Percentiles rank a stretch among this genome's conserved stretches.
These are phyloP conservation scores for Dioscorea dumetorum DNA, from an alignment of 106 monocot genomes.

Conservation along the genomic window DNA sequence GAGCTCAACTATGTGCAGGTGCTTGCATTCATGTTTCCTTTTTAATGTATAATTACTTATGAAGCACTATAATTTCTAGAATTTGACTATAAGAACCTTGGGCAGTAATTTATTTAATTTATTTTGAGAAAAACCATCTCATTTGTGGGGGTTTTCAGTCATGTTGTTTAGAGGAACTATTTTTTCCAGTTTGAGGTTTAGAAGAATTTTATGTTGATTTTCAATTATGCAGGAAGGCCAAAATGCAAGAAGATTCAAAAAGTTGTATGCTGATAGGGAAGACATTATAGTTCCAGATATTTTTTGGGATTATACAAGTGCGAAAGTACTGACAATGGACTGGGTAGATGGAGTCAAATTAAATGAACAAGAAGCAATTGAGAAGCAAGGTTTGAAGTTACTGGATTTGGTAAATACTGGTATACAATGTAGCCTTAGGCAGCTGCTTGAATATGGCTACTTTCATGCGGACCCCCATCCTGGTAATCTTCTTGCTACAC, in stretches of 20 bases:
- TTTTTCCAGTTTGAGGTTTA: background rate
- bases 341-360: slow-evolving; percentile 96
- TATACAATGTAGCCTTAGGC: slow-evolving; percentile 96
- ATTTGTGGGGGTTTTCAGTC: background rate
- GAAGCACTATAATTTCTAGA: no score
- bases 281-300: slow-evolving; percentile 95
- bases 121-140: no score
- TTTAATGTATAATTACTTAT: background rate
- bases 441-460: slow-evolving; percentile 94
- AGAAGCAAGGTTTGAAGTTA: slow-evolving; percentile 82
- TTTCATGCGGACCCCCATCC: slow-evolving; percentile 99
- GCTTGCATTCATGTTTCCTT: slow-evolving; percentile 1
- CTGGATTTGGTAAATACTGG: slow-evolving; percentile 91
- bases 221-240: slow-evolving; percentile 75
- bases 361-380: slow-evolving; percentile 91
- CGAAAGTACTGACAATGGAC: slow-evolving; percentile 98
- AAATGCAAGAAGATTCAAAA: slow-evolving; percentile 95
- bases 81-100: no score
- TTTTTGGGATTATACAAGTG: slow-evolving; percentile 97
- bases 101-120: no score
- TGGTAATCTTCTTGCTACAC: slow-evolving; percentile 93
- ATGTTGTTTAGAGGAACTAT: background rate
- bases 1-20: slow-evolving; percentile 99
- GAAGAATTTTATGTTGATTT: background rate
- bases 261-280: slow-evolving; percentile 94